Evolutionary conservation across 148 eudicot genomes (phyloP).

Genomic region (Chenopodium formosanum): DNA sequence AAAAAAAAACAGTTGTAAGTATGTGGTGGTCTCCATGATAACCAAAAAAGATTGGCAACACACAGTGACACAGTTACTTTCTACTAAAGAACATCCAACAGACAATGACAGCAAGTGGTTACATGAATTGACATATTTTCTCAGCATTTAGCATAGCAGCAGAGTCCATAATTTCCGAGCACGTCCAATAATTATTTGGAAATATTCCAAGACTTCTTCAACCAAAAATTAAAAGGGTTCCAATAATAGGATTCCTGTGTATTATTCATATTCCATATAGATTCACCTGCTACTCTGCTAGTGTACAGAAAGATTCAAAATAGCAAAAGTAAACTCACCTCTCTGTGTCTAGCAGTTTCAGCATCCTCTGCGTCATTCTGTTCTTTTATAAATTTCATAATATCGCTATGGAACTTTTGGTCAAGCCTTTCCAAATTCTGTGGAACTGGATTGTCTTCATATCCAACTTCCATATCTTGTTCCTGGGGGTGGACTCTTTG

Average conservation of each 20-base stretch:
- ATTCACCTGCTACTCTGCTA: not conserved
- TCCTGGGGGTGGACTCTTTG: constrained; percentile 39
- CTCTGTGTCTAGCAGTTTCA: constrained; percentile 59
- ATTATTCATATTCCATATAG: not conserved
- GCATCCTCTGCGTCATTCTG: constrained; percentile 55
- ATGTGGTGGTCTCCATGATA: not conserved
- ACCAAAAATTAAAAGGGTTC: not conserved
- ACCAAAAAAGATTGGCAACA: not conserved
- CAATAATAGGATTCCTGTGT: not conserved
- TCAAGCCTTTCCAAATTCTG: constrained; percentile 49
- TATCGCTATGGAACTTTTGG: constrained; percentile 46
- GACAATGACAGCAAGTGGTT: not conserved
- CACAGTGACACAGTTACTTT: not conserved
- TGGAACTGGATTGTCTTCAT: constrained; percentile 43
- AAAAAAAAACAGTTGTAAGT: not conserved
- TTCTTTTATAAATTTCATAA: constrained; percentile 47
- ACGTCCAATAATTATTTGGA: not conserved
- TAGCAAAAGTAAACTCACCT: constrained; percentile 40
- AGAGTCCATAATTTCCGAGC: not conserved
- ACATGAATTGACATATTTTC: not conserved
- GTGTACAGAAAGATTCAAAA: not conserved
- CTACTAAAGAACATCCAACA: not conserved
- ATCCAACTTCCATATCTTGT: constrained; percentile 58
- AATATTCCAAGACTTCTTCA: not conserved
- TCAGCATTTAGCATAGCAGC: not conserved